Conservation (phyloP, 768 basidiomycete genomes). For the Lentinula boryana region DNA sequence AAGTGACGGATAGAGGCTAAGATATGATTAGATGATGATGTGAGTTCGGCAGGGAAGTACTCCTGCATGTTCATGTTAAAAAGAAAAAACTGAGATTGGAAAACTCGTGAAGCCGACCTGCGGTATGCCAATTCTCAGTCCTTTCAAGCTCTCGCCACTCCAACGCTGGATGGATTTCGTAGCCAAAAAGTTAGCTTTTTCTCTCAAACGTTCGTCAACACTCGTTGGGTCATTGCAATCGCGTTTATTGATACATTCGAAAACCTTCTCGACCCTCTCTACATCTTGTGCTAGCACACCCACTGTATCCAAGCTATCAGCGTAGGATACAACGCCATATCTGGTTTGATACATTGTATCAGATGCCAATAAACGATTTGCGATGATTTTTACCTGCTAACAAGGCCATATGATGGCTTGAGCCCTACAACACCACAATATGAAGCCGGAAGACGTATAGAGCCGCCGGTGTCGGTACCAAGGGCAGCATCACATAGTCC, state of each 20-base stretch:
- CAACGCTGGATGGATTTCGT: conserved; percentile 7
- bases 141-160: conserved; percentile 25
- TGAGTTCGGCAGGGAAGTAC: conserved; percentile 72
- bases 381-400: conserved; percentile 56
- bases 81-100: neutral
- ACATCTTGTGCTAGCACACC: conserved; percentile 68
- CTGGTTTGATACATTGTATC: conserved; percentile 27
- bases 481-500: conserved; percentile 80
- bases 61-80: conserved; percentile 35
- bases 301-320: conserved; percentile 93
- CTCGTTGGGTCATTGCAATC: conserved; percentile 77
- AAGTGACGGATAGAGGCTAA: conserved; percentile 37
- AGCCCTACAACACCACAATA: conserved; percentile 91
- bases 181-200: neutral
- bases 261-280: conserved; percentile 43
- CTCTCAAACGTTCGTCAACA: conserved; percentile 19
- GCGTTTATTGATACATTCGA: conserved; percentile 46
- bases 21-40: conserved; percentile 26
- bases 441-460: conserved; percentile 86
- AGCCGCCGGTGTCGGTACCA: conserved; percentile 95
- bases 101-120: conserved; percentile 32
- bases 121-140: conserved; percentile 71
- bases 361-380: neutral
- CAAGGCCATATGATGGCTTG: conserved; percentile 91
- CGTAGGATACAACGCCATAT: conserved; percentile 89